Evolutionary conservation across 305 asterid genomes (phyloP).

Genomic region (Solanum chacoense): DNA sequence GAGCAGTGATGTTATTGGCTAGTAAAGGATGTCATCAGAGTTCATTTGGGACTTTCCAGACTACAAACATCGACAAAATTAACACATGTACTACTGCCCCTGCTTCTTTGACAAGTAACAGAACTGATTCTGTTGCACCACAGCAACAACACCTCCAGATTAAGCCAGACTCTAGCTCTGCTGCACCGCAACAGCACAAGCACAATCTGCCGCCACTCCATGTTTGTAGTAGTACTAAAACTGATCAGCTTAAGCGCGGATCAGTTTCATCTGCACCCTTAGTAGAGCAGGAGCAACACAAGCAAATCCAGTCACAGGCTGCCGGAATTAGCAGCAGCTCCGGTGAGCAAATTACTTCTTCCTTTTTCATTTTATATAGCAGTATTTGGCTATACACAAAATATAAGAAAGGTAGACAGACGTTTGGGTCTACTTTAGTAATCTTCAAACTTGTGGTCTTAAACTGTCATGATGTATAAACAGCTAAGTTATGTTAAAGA

Average conservation of each 20-base stretch:
- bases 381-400: not conserved
- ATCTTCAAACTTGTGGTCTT: not conserved
- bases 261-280: not conserved
- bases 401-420: not conserved
- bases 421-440: not conserved
- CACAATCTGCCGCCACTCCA: slow-evolving; percentile 24
- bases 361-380: not conserved
- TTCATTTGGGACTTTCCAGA: slow-evolving; percentile 2
- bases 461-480: not conserved
- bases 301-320: not conserved
- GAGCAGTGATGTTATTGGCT: slow-evolving; percentile 43
- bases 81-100: not conserved
- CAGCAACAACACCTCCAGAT: slow-evolving; percentile 14
- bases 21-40: slow-evolving; percentile 22
- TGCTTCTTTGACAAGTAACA: not conserved
- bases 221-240: slow-evolving; percentile 25
- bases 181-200: slow-evolving; percentile 12
- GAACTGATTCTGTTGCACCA: slow-evolving; percentile 10
- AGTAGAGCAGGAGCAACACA: not conserved
- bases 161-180: slow-evolving; percentile 3
- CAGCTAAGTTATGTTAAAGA: not conserved
- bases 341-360: not conserved
- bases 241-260: not conserved
- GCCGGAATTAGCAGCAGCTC: not conserved
- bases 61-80: slow-evolving; percentile 18